Base-by-base conservation (phyloP, 208 protist genomes). In the Strigomonas culicis region DNA sequence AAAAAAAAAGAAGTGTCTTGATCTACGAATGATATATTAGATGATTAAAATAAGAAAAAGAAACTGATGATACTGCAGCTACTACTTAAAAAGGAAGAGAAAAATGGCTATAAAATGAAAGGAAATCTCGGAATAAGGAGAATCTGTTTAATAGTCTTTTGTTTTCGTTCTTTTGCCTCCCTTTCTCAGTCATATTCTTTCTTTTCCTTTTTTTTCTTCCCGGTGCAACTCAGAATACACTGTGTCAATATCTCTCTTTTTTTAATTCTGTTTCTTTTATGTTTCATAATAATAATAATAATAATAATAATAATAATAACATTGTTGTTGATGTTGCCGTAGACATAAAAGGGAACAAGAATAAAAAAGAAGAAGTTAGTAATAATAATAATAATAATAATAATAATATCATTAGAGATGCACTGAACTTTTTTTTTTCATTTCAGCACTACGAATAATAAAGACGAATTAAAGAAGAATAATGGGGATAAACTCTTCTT, bases 151-250 rank as follows among this genome's bases (percentile, higher is more conserved):
- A 66, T 17, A 27, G 57, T 22, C 24, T 55, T 30, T 57, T 70
- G 39, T 34, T 62, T 57, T 44, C 15, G 30, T 32, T 21, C 17
- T 52, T 15, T 70, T 17, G 13, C 1, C 27, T 72, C 21, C 59
- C 63, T 62, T 64, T 58, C 49, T 10, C 7, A 30, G 25, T 30
- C 27, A 55, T 68, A 36, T 44, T 56, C 6, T 53, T 59, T 59
- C 50, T 59, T 51, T 56, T 64, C 27, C 65, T 55, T 65, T 66
- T 62, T 59, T 39, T 39, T 58, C 19, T 31, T 51, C 22, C 56
- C 22, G 30, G 22, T 58, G 30, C 56, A 31, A 17, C 34, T n/a
- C n/a, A n/a, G n/a, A n/a, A n/a, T n/a, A n/a, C n/a, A n/a, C n/a
- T n/a, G n/a, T n/a, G n/a, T n/a, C n/a, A n/a, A n/a, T n/a, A n/a